Base-by-base conservation (phyloP, 2,329 filamentous ascomycete genomes). In the Fusarium sp. region DNA sequence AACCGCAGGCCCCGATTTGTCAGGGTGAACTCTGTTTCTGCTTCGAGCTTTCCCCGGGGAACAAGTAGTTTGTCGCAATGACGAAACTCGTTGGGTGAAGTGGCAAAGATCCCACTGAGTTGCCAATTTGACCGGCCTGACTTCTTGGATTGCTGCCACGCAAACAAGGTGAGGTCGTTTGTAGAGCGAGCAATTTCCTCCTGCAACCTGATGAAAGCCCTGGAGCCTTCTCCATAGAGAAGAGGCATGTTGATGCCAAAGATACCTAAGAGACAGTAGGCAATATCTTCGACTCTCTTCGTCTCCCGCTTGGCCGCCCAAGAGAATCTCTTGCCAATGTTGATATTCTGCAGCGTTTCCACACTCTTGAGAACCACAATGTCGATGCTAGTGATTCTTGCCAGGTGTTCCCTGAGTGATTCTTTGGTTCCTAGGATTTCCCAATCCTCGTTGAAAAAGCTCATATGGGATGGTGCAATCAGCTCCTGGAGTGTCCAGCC, bases 181-280 rank as follows among this genome's bases (percentile, higher is more conserved):
- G 52, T 56, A 14, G 52, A 56, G 52, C 52, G 52, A 11, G 52
- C 52, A 1, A 56, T 35, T 8, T 56, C 52, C 15, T 56, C 27
- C 1, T 56, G 52, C 4, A 56, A 8, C 20, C 52, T 56, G 7
- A 56, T 32, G 32, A 56, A 56, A 6, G 52, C 52, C 7, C 30
- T 35, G 6, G 52, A 15, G 1, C 52, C 52, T 4, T 56, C 52
- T 22, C 52, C 52, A 2, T 66, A 66, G 10, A 61, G 57, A 7
- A 66, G 45, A 6, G 58, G 57, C 64, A 66, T 66, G 12, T 47
- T 54, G 37, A 66, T 20, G 14, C 64, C 64, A 50, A 66, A 66
- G 5, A 66, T 40, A 6, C 57, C 57, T 17, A 66, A 32, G 33
- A 66, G 50, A 32, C 57, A 66, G 27, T 66, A 66, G 6, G 64